Base-by-base conservation (phyloP, 2,329 filamentous ascomycete genomes). In the Paracamarosporium sp. region DNA sequence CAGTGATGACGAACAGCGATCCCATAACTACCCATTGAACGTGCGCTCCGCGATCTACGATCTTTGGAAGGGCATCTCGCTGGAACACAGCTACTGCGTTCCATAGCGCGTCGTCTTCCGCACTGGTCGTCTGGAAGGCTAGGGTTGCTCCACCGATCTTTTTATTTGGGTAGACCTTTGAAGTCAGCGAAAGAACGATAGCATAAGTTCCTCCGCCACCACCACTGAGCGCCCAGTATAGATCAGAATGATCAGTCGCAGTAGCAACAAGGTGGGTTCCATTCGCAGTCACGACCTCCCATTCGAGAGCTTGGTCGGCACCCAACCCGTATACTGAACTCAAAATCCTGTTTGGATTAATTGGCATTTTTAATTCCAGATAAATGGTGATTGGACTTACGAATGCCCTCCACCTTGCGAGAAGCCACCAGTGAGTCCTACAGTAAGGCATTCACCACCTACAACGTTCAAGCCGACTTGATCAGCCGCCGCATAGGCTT, bases 191-290 rank as follows among this genome's bases (percentile, higher is more conserved):
- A 8, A 62, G 28, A 11, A 65, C 67, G 11, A 67, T 55, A 20
- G 56, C 69, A 40, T 55, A 72, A 0, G 64, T 62, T 1, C 62
- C 52, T 11, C 12, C 28, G 20, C 74, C 72, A 30, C 72, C 75
- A 8, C 69, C 70, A 15, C 58, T 63, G 2, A 78, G 59, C 8
- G 75, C 75, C 75, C 74, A 78, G 62, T 74, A 77, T 1, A 76
- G 67, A 40, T 77, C 74, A 2, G 62, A 25, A 53, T 76, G 71
- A 22, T 70, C 30, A 3, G 61, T 64, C 13, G 67, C 48, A 5
- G 72, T 67, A 2, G 73, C 73, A 25, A 57, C 70, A n/a, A 73
- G 48, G 4, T 67, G 45, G 15, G 63, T 51, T 13, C 75, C 75
- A 13, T 68, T 60, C 41, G 71, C 67, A 3, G 71, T 75, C 8